Evolutionary conservation across 345 rosid species (phyloP).

Genomic region (Citrus australasica): DNA sequence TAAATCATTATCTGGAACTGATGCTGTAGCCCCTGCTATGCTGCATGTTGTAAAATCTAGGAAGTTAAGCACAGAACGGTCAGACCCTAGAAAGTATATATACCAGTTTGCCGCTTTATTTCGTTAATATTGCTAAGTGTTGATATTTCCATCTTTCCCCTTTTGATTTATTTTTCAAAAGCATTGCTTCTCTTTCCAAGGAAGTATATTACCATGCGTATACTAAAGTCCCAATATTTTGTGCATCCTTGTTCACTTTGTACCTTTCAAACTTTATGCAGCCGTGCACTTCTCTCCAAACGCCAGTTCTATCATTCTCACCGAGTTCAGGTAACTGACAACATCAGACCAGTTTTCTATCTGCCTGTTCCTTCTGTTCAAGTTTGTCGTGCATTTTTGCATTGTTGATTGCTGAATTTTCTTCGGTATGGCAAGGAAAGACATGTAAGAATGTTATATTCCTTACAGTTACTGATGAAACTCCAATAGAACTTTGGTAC

Average conservation of each 20-base stretch:
- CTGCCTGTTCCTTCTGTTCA: background rate
- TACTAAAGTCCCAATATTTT: background rate
- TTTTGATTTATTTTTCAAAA: background rate
- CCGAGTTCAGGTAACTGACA: conserved; percentile 78
- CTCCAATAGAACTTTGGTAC: background rate
- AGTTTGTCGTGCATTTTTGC: conserved; percentile 5
- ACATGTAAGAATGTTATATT: background rate
- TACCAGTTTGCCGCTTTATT: background rate
- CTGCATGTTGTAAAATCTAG: conserved; percentile 47
- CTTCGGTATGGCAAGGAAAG: background rate
- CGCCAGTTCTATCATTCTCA: conserved; percentile 96
- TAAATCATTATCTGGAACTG: conserved; percentile 44
- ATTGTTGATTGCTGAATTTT: background rate
- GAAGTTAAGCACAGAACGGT: conserved; percentile 64
- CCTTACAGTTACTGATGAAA: background rate
- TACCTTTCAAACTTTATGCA: conserved; percentile 25
- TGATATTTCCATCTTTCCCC: conserved; percentile 19
- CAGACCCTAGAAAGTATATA: conserved; percentile 73
- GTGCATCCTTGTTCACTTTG: background rate
- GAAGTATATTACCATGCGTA: background rate
- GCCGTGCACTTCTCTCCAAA: conserved; percentile 66
- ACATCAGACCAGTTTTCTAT: background rate
- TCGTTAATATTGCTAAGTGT: conserved; percentile 13
- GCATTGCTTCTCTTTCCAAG: background rate
- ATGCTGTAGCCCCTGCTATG: conserved; percentile 47